phyloP scores from a whole-genome alignment of 2,329 filamentous ascomycete genomes.

The Fusarium subtropicale region DNA sequence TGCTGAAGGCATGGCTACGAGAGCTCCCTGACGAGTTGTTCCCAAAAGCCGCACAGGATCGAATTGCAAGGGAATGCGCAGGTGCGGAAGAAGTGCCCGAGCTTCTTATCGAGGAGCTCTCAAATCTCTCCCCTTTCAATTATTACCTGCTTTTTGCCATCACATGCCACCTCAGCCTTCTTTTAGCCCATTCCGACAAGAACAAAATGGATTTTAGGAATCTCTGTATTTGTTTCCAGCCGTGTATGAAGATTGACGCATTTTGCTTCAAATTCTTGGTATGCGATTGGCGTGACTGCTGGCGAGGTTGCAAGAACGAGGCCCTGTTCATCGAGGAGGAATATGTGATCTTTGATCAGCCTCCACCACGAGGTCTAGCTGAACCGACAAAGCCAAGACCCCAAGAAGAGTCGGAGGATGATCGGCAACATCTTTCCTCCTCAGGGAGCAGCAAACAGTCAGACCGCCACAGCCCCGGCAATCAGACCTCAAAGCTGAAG shows the following conservation, averaged over 20 bases:
- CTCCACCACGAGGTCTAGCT: constrained; percentile 63
- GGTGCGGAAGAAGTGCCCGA: constrained; percentile 85
- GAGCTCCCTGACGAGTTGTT: constrained; percentile 95
- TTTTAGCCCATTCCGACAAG: constrained; percentile 91
- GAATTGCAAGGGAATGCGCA: constrained; percentile 81
- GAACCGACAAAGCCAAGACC: constrained; percentile 50
- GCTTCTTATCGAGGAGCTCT: constrained; percentile 88
- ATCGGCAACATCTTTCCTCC: constrained; percentile 61
- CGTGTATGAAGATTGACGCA: constrained; percentile 94
- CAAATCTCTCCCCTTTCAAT: constrained; percentile 94
- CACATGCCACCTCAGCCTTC: constrained; percentile 91
- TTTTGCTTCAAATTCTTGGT: constrained; percentile 97
- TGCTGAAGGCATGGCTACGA: constrained; percentile 96
- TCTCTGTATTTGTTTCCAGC: constrained; percentile 95
- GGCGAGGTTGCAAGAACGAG: constrained; percentile 95
- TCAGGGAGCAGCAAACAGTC: constrained; percentile 72
- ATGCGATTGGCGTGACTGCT: constrained; percentile 95
- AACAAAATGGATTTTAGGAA: constrained; percentile 99
- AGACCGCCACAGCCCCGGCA: constrained; percentile 39
- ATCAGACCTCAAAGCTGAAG: constrained; percentile 50
- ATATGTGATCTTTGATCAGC: constrained; percentile 69
- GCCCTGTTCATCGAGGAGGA: constrained; percentile 80
- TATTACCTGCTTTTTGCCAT: constrained; percentile 98
- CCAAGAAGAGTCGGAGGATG: constrained; percentile 40
- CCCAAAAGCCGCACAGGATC: constrained; percentile 83